A percentile compares a stretch with the other conserved stretches of the same genome.
phyloP scores from a whole-genome alignment of 768 basidiomycete species.

The Chalciporus pseudorubinellus region DNA sequence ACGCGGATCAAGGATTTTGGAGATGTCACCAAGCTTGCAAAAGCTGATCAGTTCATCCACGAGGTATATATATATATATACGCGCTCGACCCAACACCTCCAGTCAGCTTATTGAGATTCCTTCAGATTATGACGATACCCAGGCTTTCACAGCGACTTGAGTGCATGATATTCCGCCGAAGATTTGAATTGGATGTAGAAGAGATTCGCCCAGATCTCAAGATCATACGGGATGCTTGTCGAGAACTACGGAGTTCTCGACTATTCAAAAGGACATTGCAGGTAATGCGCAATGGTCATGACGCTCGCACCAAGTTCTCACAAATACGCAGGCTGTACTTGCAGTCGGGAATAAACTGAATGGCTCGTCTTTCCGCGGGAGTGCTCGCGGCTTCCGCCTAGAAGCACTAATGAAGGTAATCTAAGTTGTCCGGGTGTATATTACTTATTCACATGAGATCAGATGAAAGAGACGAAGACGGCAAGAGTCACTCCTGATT shows the following conservation, averaged over 20 bases:
- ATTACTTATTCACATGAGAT: neutral
- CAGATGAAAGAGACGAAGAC: slow-evolving; percentile 86
- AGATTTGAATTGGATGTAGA: slow-evolving; percentile 79
- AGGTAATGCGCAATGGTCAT: slow-evolving; percentile 37
- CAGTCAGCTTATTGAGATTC: slow-evolving; percentile 2
- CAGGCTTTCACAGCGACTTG: slow-evolving; percentile 66
- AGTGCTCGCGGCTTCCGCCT: slow-evolving; percentile 83
- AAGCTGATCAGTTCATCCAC: slow-evolving; percentile 80
- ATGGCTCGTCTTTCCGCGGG: slow-evolving; percentile 80
- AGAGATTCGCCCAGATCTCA: slow-evolving; percentile 80
- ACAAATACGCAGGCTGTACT: slow-evolving; percentile 56
- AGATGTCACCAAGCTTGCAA: slow-evolving; percentile 70
- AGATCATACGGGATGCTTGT: slow-evolving; percentile 67
- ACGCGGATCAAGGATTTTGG: slow-evolving; percentile 65
- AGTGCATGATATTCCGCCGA: slow-evolving; percentile 83
- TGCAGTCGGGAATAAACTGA: slow-evolving; percentile 77
- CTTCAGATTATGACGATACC: slow-evolving; percentile 75
- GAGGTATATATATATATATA: slow-evolving; percentile 64
- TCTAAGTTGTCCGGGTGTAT: neutral
- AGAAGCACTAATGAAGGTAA: slow-evolving; percentile 77
- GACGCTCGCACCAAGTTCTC: neutral
- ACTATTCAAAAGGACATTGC: slow-evolving; percentile 68
- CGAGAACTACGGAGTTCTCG: slow-evolving; percentile 61
- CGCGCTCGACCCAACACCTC: neutral
- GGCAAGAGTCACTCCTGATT: slow-evolving; percentile 59